Evolutionary conservation across 345 rosid species (phyloP).

Genomic region (Hibiscus syriacus): DNA sequence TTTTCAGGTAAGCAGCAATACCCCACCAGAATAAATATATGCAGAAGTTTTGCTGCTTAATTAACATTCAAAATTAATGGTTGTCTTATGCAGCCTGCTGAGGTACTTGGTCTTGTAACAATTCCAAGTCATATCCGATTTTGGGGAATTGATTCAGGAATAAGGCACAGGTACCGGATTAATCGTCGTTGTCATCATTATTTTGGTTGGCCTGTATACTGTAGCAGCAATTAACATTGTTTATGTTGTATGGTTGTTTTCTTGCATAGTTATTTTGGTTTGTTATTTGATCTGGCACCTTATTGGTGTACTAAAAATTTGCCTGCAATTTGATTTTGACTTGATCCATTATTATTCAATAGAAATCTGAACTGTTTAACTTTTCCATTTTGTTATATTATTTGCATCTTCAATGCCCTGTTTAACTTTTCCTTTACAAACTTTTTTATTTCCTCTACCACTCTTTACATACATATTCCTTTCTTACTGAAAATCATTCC

Average conservation of each 20-base stretch:
- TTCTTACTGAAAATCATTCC: background rate
- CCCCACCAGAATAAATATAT: slow-evolving; percentile 3
- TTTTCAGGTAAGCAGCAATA: slow-evolving; percentile 61
- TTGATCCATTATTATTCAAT: background rate
- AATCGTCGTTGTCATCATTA: background rate
- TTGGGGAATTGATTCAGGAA: slow-evolving; percentile 99
- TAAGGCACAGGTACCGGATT: slow-evolving; percentile 74
- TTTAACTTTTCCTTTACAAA: background rate
- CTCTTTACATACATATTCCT: background rate
- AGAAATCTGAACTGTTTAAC: background rate
- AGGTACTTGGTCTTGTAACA: slow-evolving; percentile 89
- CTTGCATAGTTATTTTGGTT: background rate
- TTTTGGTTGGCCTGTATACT: background rate
- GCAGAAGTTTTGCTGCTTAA: slow-evolving; percentile 7
- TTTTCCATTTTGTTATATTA: no score
- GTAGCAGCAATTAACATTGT: background rate
- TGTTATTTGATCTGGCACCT: background rate
- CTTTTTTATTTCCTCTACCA: background rate
- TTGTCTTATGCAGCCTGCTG: slow-evolving; percentile 73
- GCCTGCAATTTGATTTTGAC: background rate
- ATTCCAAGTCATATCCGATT: slow-evolving; percentile 91
- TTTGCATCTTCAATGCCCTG: background rate
- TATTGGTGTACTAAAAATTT: background rate
- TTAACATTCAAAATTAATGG: slow-evolving; percentile 1
- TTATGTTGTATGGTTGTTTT: background rate